Conservation (phyloP, 2,329 filamentous ascomycete genomes). For the Sclerotinia minor region DNA sequence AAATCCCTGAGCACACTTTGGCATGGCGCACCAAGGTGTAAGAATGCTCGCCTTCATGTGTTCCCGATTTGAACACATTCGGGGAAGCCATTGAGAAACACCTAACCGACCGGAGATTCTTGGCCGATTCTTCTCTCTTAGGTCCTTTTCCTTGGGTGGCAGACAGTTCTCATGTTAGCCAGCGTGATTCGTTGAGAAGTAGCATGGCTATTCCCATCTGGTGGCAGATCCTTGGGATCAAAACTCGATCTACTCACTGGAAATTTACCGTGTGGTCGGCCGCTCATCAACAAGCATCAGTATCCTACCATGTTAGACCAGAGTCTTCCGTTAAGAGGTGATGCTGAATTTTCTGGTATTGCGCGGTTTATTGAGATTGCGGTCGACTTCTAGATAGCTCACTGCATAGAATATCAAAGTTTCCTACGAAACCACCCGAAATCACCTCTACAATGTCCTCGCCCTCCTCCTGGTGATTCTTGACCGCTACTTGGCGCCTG, state of each 20-base stretch:
- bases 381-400: constrained; percentile 11
- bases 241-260: constrained; percentile 4
- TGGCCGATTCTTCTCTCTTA: background rate
- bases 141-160: background rate
- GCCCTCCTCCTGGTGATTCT: background rate
- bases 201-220: background rate
- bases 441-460: background rate
- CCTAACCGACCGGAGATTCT: constrained; percentile 2
- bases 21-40: constrained; percentile 21
- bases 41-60: constrained; percentile 12
- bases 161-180: constrained; percentile 1
- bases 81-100: constrained; percentile 3
- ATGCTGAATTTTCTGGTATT: background rate
- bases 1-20: constrained; percentile 8
- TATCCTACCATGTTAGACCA: constrained; percentile 1
- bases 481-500: constrained; percentile 13
- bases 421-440: background rate
- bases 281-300: background rate
- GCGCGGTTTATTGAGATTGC: constrained; percentile 13
- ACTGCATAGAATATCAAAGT: constrained; percentile 13
- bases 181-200: background rate
- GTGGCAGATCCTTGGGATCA: constrained; percentile 1
- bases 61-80: constrained; percentile 12
- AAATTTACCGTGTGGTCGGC: background rate
- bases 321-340: background rate